Conservation (phyloP, 345 rosid species). For the Linum usitatissimum region DNA sequence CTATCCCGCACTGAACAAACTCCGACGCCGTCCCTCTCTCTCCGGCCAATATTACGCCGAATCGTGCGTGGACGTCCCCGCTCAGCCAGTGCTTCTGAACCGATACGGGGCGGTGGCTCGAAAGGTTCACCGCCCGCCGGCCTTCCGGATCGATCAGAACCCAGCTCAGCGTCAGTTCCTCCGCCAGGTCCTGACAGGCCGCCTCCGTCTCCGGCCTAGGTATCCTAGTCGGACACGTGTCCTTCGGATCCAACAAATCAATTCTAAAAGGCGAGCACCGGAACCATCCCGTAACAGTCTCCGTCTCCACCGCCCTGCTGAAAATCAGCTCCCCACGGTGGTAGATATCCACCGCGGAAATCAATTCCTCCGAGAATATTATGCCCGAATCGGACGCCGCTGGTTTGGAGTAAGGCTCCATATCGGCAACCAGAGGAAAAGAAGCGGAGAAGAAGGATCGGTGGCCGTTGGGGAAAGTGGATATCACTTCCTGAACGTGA, state of each 20-base stretch:
- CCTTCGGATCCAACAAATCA: conserved; percentile 56
- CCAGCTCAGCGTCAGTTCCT: conserved; percentile 56
- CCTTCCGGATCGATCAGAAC: conserved; percentile 48
- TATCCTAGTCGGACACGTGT: conserved; percentile 40
- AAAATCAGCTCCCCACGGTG: conserved; percentile 17
- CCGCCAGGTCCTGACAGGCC: conserved; percentile 26
- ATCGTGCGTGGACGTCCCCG: conserved; percentile 56
- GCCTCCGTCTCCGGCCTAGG: conserved; percentile 29
- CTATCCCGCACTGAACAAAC: conserved; percentile 34
- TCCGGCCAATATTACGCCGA: conserved; percentile 18
- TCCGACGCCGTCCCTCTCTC: conserved; percentile 22
- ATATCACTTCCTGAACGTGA: conserved; percentile 24
- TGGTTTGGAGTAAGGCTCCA: not conserved
- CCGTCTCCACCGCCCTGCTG: conserved; percentile 44
- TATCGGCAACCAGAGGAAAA: conserved; percentile 22
- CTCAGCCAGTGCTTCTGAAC: conserved; percentile 64
- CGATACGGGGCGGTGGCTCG: conserved; percentile 55
- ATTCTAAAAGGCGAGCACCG: conserved; percentile 58
- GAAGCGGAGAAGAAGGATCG: conserved; percentile 69
- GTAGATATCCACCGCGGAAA: conserved; percentile 61
- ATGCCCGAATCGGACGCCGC: not conserved
- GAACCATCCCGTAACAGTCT: conserved; percentile 57
- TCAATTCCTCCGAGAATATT: conserved; percentile 19
- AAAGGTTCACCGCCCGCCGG: conserved; percentile 45
- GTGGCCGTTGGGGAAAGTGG: conserved; percentile 35